Percentiles rank a stretch among this genome's conserved stretches.
Conservation (phyloP, 768 basidiomycete genomes). For the Kwoniella europaea region DNA sequence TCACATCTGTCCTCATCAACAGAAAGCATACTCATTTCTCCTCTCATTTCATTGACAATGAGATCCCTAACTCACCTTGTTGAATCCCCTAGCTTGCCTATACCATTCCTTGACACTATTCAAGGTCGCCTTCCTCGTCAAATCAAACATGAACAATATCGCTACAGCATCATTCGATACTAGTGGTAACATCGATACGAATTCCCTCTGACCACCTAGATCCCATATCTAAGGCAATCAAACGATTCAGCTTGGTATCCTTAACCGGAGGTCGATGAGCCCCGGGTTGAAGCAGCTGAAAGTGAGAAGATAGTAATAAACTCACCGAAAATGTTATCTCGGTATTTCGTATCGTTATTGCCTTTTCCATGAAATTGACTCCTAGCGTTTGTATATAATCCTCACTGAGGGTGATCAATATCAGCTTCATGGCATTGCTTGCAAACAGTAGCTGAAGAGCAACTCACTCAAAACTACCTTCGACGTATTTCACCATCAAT, state of each 20-base stretch:
- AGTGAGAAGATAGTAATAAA: neutral
- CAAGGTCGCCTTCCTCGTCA: constrained; percentile 93
- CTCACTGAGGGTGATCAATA: constrained; percentile 61
- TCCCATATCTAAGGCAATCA: constrained; percentile 75
- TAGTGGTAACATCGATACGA: constrained; percentile 97
- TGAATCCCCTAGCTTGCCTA: constrained; percentile 96
- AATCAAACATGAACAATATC: constrained; percentile 99
- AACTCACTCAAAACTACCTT: constrained; percentile 83
- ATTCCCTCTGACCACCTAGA: constrained; percentile 92
- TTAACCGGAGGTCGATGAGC: too few relatives aligned
- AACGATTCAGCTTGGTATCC: neutral
- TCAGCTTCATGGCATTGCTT: constrained; percentile 11
- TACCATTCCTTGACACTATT: constrained; percentile 99
- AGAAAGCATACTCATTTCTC: too few relatives aligned
- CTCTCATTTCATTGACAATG: too few relatives aligned
- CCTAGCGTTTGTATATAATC: constrained; percentile 99
- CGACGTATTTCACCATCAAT: constrained; percentile 99
- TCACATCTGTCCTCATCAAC: neutral
- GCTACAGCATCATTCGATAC: constrained; percentile 99
- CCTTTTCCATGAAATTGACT: constrained; percentile 99
- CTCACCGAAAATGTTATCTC: constrained; percentile 90
- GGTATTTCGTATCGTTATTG: constrained; percentile 94
- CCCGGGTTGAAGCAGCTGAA: neutral
- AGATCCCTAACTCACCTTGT: constrained; percentile 71
- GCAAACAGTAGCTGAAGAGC: neutral